A percentile compares a stretch with the other conserved stretches of the same genome.
Conservation (phyloP, 202 grass and related monocot species). For the Zoysia matrella region DNA sequence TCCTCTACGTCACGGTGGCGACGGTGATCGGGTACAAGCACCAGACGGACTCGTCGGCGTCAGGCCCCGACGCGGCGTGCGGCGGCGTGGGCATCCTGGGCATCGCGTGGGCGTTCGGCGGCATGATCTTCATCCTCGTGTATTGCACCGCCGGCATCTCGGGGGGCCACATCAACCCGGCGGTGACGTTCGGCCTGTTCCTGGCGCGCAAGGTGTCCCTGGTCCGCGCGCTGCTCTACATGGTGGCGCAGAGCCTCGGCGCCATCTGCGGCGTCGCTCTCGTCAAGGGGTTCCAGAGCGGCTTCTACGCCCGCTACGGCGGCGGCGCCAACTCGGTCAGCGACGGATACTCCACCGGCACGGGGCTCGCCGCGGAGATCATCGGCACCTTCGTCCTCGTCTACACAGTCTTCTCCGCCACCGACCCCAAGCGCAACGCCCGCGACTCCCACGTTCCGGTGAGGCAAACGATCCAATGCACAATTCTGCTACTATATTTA, state of each 20-base stretch:
- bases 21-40: too few species aligned
- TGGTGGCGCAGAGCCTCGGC: slow-evolving; percentile 69
- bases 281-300: slow-evolving; percentile 79
- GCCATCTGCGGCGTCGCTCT: slow-evolving; percentile 79
- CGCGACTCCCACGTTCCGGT: slow-evolving; percentile 67
- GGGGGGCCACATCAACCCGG: too few species aligned
- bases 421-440: slow-evolving; percentile 71
- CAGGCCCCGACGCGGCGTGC: too few species aligned
- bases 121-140: too few species aligned
- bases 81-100: too few species aligned
- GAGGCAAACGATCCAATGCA: neutral
- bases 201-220: too few species aligned
- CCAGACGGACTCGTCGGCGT: too few species aligned
- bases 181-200: too few species aligned
- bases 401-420: slow-evolving; percentile 87
- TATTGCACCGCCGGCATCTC: too few species aligned
- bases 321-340: slow-evolving; percentile 72
- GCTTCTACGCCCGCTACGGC: slow-evolving; percentile 50
- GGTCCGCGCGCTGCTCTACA: slow-evolving; percentile 56
- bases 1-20: slow-evolving; percentile 64
- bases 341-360: slow-evolving; percentile 54
- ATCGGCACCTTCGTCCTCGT: slow-evolving; percentile 87
- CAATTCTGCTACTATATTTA: too few species aligned
- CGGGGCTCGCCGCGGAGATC: slow-evolving; percentile 50
- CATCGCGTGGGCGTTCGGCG: too few species aligned